These are phyloP conservation scores for Chaetomiaceae sp. DNA, from an alignment of 2,329 filamentous ascomycete species.

Conservation along the genomic window DNA sequence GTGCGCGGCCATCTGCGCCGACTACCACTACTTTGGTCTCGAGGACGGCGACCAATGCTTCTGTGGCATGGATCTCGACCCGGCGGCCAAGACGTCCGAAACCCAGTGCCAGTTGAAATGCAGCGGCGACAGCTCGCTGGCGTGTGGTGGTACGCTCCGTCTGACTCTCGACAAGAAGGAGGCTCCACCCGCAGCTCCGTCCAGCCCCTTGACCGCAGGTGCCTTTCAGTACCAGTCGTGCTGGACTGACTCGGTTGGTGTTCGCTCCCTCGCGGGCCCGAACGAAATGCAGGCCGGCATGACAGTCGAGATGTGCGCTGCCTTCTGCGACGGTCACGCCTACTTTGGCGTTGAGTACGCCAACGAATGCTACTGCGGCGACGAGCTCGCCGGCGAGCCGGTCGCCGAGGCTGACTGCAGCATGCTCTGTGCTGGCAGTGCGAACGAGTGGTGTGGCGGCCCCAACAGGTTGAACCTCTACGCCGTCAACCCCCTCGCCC, in stretches of 20 bases:
- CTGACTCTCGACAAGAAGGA: too few species aligned
- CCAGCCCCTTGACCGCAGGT: too few species aligned
- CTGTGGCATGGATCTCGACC: constrained; percentile 1
- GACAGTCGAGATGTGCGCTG: not conserved
- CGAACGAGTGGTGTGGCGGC: not conserved
- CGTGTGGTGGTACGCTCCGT: too few species aligned
- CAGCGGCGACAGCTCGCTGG: too few species aligned
- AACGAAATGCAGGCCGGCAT: not conserved
- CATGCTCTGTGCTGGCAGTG: not conserved
- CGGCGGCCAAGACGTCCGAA: too few species aligned
- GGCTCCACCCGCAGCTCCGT: too few species aligned
- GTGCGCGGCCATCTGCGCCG: constrained; percentile 8
- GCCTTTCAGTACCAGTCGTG: too few species aligned
- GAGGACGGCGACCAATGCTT: constrained; percentile 16
- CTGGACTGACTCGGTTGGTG: too few species aligned
- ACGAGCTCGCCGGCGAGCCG: not conserved
- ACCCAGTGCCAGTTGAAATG: too few species aligned
- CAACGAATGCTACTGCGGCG: not conserved
- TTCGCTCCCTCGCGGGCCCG: too few species aligned
- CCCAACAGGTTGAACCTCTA: not conserved
- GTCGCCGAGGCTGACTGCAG: not conserved
- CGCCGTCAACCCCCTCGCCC: not conserved
- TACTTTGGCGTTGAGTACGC: not conserved
- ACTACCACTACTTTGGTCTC: constrained; percentile 11
- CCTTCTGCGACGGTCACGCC: not conserved